Percentiles rank a stretch among this genome's conserved stretches.
Conservation (phyloP, 78 protist genomes). For the Anaeramoeba ignava region DNA sequence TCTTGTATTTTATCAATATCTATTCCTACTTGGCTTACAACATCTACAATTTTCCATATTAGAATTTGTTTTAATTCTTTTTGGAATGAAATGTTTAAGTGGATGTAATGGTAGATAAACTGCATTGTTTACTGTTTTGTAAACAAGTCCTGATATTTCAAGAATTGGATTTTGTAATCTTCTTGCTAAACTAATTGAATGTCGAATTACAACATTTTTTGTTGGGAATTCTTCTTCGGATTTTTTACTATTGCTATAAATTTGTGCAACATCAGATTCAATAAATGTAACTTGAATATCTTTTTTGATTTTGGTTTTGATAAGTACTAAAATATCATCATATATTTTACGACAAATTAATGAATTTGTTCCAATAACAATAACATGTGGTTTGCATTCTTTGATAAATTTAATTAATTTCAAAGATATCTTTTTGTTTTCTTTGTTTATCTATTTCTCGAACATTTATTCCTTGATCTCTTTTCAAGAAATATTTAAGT, state of each 20-base stretch:
- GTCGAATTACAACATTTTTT: not conserved
- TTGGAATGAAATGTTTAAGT: not conserved
- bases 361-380: not conserved
- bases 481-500: not conserved
- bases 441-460: not conserved
- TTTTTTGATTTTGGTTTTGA: not conserved
- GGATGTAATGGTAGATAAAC: not conserved
- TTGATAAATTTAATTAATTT: not conserved
- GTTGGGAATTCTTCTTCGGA: not conserved
- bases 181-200: not conserved
- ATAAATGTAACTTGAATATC: not conserved
- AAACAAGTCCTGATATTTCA: not conserved
- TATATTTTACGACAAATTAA: not conserved
- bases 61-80: not conserved
- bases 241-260: not conserved
- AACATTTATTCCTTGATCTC: not conserved
- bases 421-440: not conserved
- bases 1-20: not conserved
- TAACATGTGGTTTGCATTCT: not conserved
- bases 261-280: not conserved
- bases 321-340: not conserved
- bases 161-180: not conserved
- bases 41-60: not conserved
- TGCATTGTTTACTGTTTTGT: not conserved
- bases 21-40: not conserved